Conservation (phyloP, 2,329 filamentous ascomycete genomes). For the Hypoxylon sp. region DNA sequence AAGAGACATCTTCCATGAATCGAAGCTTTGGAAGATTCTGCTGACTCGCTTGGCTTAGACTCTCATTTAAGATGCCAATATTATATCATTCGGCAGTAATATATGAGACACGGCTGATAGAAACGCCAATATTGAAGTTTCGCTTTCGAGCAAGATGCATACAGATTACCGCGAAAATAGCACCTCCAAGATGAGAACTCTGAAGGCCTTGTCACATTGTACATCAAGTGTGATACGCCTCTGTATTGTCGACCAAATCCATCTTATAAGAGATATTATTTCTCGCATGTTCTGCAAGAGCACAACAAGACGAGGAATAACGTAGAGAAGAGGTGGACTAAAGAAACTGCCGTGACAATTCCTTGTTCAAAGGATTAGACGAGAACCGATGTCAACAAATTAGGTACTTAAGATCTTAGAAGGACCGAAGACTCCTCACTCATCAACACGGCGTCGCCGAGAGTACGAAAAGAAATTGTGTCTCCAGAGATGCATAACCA, state of each 20-base stretch:
- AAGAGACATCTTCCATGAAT: conserved; percentile 9
- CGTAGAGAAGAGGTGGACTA: background rate
- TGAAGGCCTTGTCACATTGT: background rate
- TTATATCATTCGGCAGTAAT: background rate
- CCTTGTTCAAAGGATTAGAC: background rate
- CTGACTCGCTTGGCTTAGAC: conserved; percentile 5
- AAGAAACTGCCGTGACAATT: background rate
- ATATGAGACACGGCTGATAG: conserved; percentile 7
- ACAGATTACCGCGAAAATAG: background rate
- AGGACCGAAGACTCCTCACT: background rate
- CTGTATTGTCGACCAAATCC: background rate
- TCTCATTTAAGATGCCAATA: conserved; percentile 5
- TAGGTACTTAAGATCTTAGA: background rate
- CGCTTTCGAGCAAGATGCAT: background rate
- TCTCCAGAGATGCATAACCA: background rate
- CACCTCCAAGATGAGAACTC: background rate
- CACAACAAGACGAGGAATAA: background rate
- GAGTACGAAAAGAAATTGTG: background rate
- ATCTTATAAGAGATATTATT: background rate
- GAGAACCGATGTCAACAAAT: background rate
- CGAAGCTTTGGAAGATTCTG: background rate
- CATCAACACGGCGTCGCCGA: background rate
- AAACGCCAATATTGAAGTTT: background rate
- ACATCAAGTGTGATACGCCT: background rate
- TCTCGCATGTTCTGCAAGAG: background rate